Evolutionary conservation across 768 basidiomycete genomes (phyloP).

Genomic region (Tulasnella sp.): DNA sequence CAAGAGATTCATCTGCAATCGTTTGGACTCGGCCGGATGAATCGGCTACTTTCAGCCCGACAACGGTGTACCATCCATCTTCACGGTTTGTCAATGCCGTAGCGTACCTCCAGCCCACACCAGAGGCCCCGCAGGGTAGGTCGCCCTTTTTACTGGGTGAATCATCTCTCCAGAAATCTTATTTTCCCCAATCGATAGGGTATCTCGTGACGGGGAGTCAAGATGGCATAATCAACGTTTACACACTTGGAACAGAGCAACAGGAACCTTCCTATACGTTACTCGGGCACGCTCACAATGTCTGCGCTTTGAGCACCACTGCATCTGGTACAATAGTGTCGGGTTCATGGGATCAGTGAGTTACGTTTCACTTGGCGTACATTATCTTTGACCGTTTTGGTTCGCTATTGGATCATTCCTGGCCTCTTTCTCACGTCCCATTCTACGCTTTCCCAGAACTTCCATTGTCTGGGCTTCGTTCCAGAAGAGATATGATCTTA

Average conservation of each 20-base stretch:
- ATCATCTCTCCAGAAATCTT: background rate
- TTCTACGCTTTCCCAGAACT: slow-evolving; percentile 40
- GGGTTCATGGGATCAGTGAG: slow-evolving; percentile 93
- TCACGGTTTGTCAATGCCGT: slow-evolving; percentile 71
- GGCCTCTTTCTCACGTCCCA: background rate
- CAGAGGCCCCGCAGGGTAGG: slow-evolving; percentile 39
- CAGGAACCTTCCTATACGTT: slow-evolving; percentile 72
- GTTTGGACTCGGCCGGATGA: slow-evolving; percentile 54
- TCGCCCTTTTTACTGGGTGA: background rate
- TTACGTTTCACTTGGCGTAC: background rate
- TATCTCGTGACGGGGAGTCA: slow-evolving; percentile 81
- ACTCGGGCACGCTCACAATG: slow-evolving; percentile 79
- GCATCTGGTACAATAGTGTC: slow-evolving; percentile 67
- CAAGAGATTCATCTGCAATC: slow-evolving; percentile 83
- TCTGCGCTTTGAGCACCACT: slow-evolving; percentile 70
- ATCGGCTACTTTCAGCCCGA: slow-evolving; percentile 40
- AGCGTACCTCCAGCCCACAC: slow-evolving; percentile 56
- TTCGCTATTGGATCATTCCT: background rate
- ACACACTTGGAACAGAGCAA: slow-evolving; percentile 43
- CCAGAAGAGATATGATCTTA: slow-evolving; percentile 53
- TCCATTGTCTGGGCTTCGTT: slow-evolving; percentile 90
- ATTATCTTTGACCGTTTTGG: slow-evolving; percentile 21
- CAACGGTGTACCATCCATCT: slow-evolving; percentile 46
- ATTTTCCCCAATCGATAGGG: slow-evolving; percentile 34
- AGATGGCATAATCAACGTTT: slow-evolving; percentile 78